phyloP scores from a whole-genome alignment of 805 yeast genomes.

The Candida namnaoensis region DNA sequence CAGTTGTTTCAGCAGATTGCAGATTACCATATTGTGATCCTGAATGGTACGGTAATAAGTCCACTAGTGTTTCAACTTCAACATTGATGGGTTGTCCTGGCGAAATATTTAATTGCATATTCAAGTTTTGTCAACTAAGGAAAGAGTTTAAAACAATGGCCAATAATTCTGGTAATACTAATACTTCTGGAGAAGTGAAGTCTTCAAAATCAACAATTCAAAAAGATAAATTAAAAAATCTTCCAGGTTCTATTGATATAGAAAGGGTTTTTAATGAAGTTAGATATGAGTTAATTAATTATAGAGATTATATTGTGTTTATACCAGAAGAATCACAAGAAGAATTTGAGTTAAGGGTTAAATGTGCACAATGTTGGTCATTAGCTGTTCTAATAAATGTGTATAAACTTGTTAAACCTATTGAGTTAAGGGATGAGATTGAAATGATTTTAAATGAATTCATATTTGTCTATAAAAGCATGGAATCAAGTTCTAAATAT shows the following conservation, averaged over 20 bases:
- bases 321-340: conserved; percentile 9
- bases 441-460: conserved; percentile 33
- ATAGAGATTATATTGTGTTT: conserved; percentile 37
- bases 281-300: conserved; percentile 27
- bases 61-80: conserved; percentile 36
- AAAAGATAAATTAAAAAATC: too few relatives aligned
- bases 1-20: conserved; percentile 48
- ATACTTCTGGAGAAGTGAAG: background rate
- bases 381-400: conserved; percentile 26
- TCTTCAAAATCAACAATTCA: too few relatives aligned
- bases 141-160: conserved; percentile 10
- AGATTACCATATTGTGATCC: conserved; percentile 44
- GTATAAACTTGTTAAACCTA: conserved; percentile 21
- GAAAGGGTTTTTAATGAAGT: conserved; percentile 22
- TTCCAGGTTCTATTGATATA: conserved; percentile 4
- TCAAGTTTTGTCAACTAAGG: conserved; percentile 32
- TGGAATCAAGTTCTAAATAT: conserved; percentile 36
- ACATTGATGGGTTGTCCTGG: conserved; percentile 56
- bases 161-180: background rate
- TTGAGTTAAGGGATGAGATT: conserved; percentile 9
- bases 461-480: conserved; percentile 33
- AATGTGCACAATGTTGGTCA: conserved; percentile 52
- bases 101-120: conserved; percentile 39
- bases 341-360: conserved; percentile 31
- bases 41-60: conserved; percentile 41